phyloP scores from a whole-genome alignment of 2,329 filamentous ascomycete genomes.

The Phaeophleospora eucalypticola region DNA sequence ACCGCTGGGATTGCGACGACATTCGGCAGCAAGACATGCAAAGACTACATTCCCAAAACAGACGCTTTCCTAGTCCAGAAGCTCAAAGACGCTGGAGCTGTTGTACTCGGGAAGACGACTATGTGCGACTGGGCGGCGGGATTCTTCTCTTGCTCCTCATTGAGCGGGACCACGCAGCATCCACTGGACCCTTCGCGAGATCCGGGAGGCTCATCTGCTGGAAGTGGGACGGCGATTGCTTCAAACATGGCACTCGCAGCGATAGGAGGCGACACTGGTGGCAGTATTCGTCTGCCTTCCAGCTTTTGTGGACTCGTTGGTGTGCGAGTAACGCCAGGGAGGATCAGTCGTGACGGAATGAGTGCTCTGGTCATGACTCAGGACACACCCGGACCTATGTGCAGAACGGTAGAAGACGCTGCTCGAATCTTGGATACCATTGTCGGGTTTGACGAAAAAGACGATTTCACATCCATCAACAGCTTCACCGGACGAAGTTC shows the following conservation, averaged over 20 bases:
- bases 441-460: slow-evolving; percentile 20
- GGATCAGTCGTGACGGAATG: slow-evolving; percentile 26
- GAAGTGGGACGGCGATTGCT: slow-evolving; percentile 28
- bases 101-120: slow-evolving; percentile 24
- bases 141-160: slow-evolving; percentile 22
- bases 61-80: slow-evolving; percentile 21
- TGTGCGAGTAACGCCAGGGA: slow-evolving; percentile 25
- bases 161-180: slow-evolving; percentile 23
- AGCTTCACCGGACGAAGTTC: slow-evolving; percentile 5
- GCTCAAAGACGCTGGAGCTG: slow-evolving; percentile 21
- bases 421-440: slow-evolving; percentile 24
- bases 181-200: slow-evolving; percentile 24
- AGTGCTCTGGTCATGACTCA: slow-evolving; percentile 20
- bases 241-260: slow-evolving; percentile 25
- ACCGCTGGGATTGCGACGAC: slow-evolving; percentile 20
- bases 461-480: slow-evolving; percentile 23
- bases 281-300: slow-evolving; percentile 24
- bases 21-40: slow-evolving; percentile 20
- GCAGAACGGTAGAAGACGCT: slow-evolving; percentile 22
- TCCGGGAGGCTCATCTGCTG: slow-evolving; percentile 28
- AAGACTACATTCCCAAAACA: slow-evolving; percentile 17
- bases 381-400: slow-evolving; percentile 27
- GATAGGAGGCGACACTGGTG: slow-evolving; percentile 29
- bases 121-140: slow-evolving; percentile 23
- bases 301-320: slow-evolving; percentile 28